Conservation (phyloP, 768 basidiomycete genomes). For the Mycena polygramma region DNA sequence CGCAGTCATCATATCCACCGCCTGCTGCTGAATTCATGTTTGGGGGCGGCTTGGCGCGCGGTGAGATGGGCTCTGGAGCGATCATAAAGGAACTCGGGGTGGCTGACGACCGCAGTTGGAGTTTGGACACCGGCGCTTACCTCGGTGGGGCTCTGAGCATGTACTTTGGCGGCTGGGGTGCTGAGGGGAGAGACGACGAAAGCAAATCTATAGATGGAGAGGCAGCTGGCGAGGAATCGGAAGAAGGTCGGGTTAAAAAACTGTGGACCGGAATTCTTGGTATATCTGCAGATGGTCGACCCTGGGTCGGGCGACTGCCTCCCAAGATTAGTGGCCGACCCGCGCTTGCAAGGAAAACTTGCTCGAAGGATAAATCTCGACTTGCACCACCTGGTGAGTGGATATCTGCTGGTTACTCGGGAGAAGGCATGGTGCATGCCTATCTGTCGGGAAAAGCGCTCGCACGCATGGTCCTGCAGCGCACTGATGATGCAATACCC, state of each 20-base stretch:
- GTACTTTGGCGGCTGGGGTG: conserved; percentile 55
- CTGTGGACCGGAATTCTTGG: conserved; percentile 65
- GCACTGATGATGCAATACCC: conserved; percentile 53
- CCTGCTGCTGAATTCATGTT: conserved; percentile 57
- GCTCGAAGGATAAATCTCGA: neutral
- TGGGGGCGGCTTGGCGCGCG: conserved; percentile 57
- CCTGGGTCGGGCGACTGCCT: conserved; percentile 66
- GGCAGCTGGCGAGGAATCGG: conserved; percentile 12
- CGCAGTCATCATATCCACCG: conserved; percentile 15
- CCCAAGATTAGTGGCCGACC: conserved; percentile 48
- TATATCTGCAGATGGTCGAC: conserved; percentile 57
- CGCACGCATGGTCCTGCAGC: conserved; percentile 60
- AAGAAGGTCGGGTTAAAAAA: conserved; percentile 59
- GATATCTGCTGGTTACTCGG: conserved; percentile 65
- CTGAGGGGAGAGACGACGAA: conserved; percentile 54
- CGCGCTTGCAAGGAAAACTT: neutral
- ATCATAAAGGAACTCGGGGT: conserved; percentile 33
- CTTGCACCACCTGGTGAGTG: conserved; percentile 58
- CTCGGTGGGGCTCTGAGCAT: conserved; percentile 61
- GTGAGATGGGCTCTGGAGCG: conserved; percentile 20
- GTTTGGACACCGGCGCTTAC: conserved; percentile 53
- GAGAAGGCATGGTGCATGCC: conserved; percentile 68
- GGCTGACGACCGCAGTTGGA: conserved; percentile 31
- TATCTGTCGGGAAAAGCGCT: conserved; percentile 62
- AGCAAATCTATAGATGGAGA: neutral